Base-by-base conservation (phyloP, 2,329 filamentous ascomycete genomes). In the Teratosphaeria viscida region DNA sequence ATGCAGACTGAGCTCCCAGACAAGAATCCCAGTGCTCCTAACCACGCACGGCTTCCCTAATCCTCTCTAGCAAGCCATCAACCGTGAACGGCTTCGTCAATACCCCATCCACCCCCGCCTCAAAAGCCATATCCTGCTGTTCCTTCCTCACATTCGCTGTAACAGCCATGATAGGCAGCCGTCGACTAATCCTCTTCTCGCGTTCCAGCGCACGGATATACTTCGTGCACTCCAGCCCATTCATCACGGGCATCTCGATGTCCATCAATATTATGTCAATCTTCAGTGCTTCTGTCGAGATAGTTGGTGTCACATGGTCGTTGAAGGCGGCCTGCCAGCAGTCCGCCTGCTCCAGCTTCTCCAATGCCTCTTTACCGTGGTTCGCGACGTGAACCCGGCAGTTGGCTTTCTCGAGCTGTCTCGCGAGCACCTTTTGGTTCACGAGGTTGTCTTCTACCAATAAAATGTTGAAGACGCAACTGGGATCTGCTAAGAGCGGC, bases 241-340 rank as follows among this genome's bases (percentile, higher is more conserved):
- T 63, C 60, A 67, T 66, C 2, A 65, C 59, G 3, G 67, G 67
- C 66, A 69, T 69, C 58, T 70, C 67, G 16, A 62, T 58, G 53
- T 68, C 67, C 60, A 68, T 64, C 14, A 68, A 59, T 10, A 69
- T 60, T 26, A 68, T 58, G 39, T 63, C 61, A 2, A 70, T 58
- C 26, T 52, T 58, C 23, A 34, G 16, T 1, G 19, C 49, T 34
- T 56, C 34, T 57, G 29, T 39, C 19, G 12, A 16, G 16, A 47
- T 11, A 34, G 19, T 43, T 26, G 53, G 19, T 23, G 19, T n/a
- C 11, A 11, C 49, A 23, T 37, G 6, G 19, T 16, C 29, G 16
- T 23, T 12, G 26, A 19, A n/a, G 56, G 32, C 56, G 29, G 49
- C 23, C 23, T 12, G 53, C 62, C 63, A 64, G 52, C 52, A 55